These are phyloP conservation scores for Alternaria sp. DNA, from an alignment of 2,329 filamentous ascomycete species.

Conservation along the genomic window DNA sequence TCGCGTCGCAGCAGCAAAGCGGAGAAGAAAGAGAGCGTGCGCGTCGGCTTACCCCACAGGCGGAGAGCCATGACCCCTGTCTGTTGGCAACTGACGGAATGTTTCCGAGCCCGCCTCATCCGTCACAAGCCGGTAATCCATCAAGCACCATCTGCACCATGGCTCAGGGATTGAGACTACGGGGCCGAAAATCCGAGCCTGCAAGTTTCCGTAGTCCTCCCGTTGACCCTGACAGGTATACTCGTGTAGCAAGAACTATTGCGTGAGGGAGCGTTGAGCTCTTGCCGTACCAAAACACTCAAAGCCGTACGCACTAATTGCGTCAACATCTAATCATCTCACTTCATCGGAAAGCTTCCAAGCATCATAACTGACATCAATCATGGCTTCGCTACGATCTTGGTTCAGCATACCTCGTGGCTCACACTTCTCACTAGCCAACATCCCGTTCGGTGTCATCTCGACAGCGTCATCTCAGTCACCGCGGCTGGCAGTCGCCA, in stretches of 20 bases:
- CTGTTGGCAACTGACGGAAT: conserved; percentile 33
- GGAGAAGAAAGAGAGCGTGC: conserved; percentile 19
- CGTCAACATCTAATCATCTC: too few relatives aligned
- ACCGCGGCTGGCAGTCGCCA: conserved; percentile 71
- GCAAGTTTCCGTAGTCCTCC: neutral
- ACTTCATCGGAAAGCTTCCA: too few relatives aligned
- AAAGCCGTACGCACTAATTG: too few relatives aligned
- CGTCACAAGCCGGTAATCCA: conserved; percentile 33
- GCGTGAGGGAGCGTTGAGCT: too few relatives aligned
- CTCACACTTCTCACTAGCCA: conserved; percentile 76
- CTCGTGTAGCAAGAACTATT: neutral
- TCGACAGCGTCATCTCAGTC: conserved; percentile 63
- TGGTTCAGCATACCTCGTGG: conserved; percentile 66
- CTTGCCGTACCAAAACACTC: too few relatives aligned
- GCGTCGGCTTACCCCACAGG: conserved; percentile 32
- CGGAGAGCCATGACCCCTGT: neutral
- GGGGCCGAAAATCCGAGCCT: conserved; percentile 19
- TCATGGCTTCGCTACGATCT: conserved; percentile 51
- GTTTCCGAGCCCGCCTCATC: conserved; percentile 30
- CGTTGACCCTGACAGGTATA: neutral
- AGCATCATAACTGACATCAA: too few relatives aligned
- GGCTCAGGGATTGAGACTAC: conserved; percentile 3
- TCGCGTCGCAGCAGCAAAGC: conserved; percentile 18
- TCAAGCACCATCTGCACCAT: conserved; percentile 2
- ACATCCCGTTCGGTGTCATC: conserved; percentile 85